A percentile compares a stretch with the other conserved stretches of the same genome.
Conservation (phyloP, 345 rosid genomes). For the Aethionema arabicum region DNA sequence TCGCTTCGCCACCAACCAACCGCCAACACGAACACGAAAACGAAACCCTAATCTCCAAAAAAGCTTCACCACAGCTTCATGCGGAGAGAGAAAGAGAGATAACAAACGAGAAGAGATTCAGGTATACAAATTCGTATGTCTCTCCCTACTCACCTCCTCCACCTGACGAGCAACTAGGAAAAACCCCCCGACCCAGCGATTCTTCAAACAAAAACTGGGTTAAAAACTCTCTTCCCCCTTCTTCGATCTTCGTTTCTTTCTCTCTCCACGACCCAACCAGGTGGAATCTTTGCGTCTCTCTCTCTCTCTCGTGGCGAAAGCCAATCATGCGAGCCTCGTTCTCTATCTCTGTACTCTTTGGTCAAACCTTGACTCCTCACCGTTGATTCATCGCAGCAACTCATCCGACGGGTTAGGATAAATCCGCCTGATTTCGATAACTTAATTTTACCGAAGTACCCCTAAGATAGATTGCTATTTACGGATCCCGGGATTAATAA, state of each 20-base stretch:
- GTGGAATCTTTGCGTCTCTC: conserved; percentile 32
- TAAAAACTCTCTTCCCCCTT: conserved; percentile 10
- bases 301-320: conserved; percentile 48
- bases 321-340: conserved; percentile 56
- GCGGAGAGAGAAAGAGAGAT: conserved; percentile 39
- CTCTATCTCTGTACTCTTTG: conserved; percentile 37
- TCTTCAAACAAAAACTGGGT: neutral
- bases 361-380: conserved; percentile 45
- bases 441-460: conserved; percentile 13
- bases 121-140: conserved; percentile 27
- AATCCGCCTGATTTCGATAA: conserved; percentile 4
- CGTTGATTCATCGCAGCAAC: conserved; percentile 37
- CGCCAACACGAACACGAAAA: neutral
- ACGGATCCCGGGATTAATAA: conserved; percentile 15
- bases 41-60: conserved; percentile 36
- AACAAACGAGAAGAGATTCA: conserved; percentile 26
- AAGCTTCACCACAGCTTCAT: conserved; percentile 29
- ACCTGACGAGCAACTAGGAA: neutral
- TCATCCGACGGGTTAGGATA: conserved; percentile 41
- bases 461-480: conserved; percentile 8
- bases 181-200: conserved; percentile 12
- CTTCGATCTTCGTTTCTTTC: conserved; percentile 12
- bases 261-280: conserved; percentile 37
- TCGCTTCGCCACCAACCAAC: conserved; percentile 21
- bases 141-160: conserved; percentile 42